Evolutionary conservation across 1,284 basidiomycete species (phyloP).

Genomic region (Rugosomyces carneus): DNA sequence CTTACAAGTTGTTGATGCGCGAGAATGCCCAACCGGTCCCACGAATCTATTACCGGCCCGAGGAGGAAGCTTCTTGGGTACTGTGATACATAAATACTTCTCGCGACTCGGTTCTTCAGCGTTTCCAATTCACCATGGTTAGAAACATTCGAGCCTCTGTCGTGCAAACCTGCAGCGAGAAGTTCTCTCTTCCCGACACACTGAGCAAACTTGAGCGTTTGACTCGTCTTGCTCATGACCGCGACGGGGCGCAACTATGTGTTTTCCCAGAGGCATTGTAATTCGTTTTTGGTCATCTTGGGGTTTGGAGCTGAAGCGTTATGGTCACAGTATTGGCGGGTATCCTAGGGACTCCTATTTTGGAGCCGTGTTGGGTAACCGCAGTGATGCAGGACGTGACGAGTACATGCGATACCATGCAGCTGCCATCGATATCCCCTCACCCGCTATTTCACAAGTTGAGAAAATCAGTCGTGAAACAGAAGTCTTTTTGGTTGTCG

Average conservation of each 20-base stretch:
- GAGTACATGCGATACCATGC: constrained; percentile 54
- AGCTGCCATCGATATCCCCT: constrained; percentile 54
- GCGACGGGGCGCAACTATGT: constrained; percentile 48
- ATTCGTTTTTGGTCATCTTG: constrained; percentile 21
- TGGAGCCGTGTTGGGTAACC: constrained; percentile 50
- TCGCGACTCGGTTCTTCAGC: too few species aligned
- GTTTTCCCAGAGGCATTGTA: constrained; percentile 75
- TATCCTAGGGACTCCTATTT: constrained; percentile 64
- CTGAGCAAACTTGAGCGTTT: constrained; percentile 52
- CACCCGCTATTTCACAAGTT: constrained; percentile 41
- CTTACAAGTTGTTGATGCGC: too few species aligned
- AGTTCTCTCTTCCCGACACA: constrained; percentile 47
- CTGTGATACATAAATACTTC: too few species aligned
- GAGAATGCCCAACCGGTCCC: too few species aligned
- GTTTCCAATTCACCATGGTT: too few species aligned
- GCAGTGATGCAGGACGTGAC: constrained; percentile 48
- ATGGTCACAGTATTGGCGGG: constrained; percentile 46
- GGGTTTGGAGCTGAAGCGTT: background rate
- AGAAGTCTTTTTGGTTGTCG: constrained; percentile 59
- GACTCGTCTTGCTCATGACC: constrained; percentile 43
- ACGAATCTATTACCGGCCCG: too few species aligned
- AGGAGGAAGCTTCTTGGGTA: too few species aligned
- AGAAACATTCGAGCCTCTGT: too few species aligned
- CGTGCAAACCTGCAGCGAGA: constrained; percentile 44
- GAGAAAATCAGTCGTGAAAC: constrained; percentile 45